These are phyloP conservation scores for Mortierella sp. DNA, from an alignment of 371 early-diverging fungal species.

Conservation along the genomic window DNA sequence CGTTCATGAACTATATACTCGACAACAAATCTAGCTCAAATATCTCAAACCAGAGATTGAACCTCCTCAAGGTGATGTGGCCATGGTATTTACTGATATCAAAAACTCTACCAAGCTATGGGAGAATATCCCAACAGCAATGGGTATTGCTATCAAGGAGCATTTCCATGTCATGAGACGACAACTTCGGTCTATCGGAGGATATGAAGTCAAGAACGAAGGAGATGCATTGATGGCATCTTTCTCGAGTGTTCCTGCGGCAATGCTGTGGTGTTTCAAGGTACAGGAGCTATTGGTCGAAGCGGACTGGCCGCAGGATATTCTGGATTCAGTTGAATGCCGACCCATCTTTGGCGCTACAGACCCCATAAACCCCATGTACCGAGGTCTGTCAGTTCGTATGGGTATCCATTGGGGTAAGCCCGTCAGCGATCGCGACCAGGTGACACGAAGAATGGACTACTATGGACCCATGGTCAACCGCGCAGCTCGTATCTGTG, in stretches of 20 bases:
- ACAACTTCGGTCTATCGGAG: conserved; percentile 85
- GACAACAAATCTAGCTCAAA: conserved; percentile 58
- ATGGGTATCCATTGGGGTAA: conserved; percentile 97
- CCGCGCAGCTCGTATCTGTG: conserved; percentile 88
- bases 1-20: not conserved
- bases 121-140: conserved; percentile 89
- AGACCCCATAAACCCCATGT: conserved; percentile 69
- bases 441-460: conserved; percentile 94
- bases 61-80: conserved; percentile 90
- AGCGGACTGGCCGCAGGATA: conserved; percentile 95
- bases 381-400: conserved; percentile 91
- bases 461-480: conserved; percentile 97
- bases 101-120: conserved; percentile 95
- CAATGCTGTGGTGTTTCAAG: conserved; percentile 91
- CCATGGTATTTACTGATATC: conserved; percentile 96
- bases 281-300: conserved; percentile 88
- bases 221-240: conserved; percentile 98
- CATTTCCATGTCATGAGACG: conserved; percentile 92
- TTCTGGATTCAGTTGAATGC: conserved; percentile 84
- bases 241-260: conserved; percentile 89
- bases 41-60: conserved; percentile 82
- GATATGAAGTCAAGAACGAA: conserved; percentile 98
- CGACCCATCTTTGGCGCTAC: conserved; percentile 76
- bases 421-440: conserved; percentile 93
- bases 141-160: conserved; percentile 90